Evolutionary conservation across 2,329 filamentous ascomycete species (phyloP).

Genomic region (Leptographium lundbergii): DNA sequence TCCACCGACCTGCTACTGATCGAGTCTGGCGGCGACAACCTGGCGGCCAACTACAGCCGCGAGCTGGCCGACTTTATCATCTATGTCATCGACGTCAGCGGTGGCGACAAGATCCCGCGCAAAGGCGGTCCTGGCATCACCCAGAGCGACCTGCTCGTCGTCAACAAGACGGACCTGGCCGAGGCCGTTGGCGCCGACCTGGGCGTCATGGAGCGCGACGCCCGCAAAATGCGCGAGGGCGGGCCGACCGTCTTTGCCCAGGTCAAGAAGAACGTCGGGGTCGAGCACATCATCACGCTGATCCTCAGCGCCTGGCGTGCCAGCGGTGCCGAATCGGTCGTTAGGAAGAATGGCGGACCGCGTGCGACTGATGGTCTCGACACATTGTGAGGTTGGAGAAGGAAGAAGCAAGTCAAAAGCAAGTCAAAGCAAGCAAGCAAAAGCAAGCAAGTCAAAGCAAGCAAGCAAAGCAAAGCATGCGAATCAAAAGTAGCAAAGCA

Average conservation of each 20-base stretch:
- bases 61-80: conserved; percentile 96
- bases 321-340: conserved; percentile 61
- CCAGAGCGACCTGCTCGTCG: conserved; percentile 81
- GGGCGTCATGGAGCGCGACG: conserved; percentile 86
- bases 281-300: conserved; percentile 77
- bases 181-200: conserved; percentile 84
- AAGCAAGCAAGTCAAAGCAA: neutral
- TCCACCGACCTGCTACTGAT: conserved; percentile 79
- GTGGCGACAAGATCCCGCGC: conserved; percentile 89
- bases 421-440: too few relatives aligned
- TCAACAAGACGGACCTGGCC: conserved; percentile 96
- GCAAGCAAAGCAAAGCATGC: too few relatives aligned
- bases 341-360: conserved; percentile 42
- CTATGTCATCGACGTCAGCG: conserved; percentile 95
- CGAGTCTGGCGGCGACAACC: conserved; percentile 89
- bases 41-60: conserved; percentile 90
- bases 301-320: conserved; percentile 88
- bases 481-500: neutral
- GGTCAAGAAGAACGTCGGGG: conserved; percentile 82
- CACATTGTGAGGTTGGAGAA: conserved; percentile 18
- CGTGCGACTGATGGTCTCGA: conserved; percentile 44
- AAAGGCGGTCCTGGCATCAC: conserved; percentile 97
- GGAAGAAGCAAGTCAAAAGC: neutral
- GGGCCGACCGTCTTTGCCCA: conserved; percentile 93
- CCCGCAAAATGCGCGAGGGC: conserved; percentile 86